Conservation (phyloP, 2,329 filamentous ascomycete genomes). For the Trichoderma cornu-damae region DNA sequence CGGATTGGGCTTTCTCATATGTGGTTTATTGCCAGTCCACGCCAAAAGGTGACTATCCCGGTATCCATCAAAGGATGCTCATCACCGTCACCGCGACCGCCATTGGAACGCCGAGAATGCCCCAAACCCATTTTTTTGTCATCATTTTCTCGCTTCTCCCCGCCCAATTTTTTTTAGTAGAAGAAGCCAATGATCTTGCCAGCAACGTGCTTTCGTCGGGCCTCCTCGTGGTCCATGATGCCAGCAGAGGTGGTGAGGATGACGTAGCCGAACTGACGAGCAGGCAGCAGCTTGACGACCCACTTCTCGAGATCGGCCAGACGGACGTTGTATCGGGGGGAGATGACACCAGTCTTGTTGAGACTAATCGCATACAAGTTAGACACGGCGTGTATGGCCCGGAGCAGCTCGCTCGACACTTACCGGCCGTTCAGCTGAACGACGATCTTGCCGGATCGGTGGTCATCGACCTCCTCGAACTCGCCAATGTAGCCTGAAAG, state of each 20-base stretch:
- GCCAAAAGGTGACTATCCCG: conserved; percentile 28
- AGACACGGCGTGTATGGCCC: neutral
- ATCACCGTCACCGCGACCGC: conserved; percentile 34
- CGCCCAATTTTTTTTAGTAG: conserved; percentile 64
- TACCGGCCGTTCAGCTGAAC: conserved; percentile 95
- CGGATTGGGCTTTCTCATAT: conserved; percentile 16
- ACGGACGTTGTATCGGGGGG: conserved; percentile 98
- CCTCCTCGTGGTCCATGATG: conserved; percentile 99
- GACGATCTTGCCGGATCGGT: conserved; percentile 99
- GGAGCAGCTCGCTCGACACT: conserved; percentile 16
- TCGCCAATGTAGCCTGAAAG: conserved; percentile 93
- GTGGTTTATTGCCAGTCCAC: conserved; percentile 34
- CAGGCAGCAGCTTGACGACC: conserved; percentile 97
- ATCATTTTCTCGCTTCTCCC: conserved; percentile 21
- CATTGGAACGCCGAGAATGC: conserved; percentile 36
- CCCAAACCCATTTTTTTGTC: conserved; percentile 25
- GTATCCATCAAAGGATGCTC: conserved; percentile 32
- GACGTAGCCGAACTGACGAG: conserved; percentile 99
- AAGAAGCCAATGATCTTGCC: conserved; percentile 99
- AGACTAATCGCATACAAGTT: conserved; percentile 42
- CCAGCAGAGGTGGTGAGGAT: conserved; percentile 98
- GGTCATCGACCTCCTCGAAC: conserved; percentile 99
- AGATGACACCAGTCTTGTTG: conserved; percentile 99
- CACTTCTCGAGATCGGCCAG: conserved; percentile 98
- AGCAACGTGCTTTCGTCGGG: conserved; percentile 95